A percentile compares a stretch with the other conserved stretches of the same genome.
phyloP scores from a whole-genome alignment of 805 yeast genomes.

The Suhomyces vadensis region DNA sequence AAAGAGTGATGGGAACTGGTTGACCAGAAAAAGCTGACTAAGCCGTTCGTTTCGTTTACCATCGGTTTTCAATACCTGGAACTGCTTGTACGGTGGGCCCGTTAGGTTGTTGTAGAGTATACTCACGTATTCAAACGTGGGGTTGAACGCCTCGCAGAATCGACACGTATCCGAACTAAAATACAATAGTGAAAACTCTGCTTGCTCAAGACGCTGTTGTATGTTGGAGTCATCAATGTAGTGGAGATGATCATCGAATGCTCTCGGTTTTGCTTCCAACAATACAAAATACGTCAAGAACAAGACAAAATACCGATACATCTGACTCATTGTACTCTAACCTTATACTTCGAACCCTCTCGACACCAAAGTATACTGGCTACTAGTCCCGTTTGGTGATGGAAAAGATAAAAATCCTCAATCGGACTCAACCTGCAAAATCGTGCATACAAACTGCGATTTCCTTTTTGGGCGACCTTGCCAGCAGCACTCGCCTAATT shows the following conservation, averaged over 20 bases:
- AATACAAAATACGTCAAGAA: slow-evolving; percentile 1
- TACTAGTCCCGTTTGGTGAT: background rate
- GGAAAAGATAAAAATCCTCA: background rate
- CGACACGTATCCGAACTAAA: slow-evolving; percentile 45
- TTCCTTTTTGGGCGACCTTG: background rate
- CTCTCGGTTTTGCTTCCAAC: background rate
- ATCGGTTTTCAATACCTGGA: slow-evolving; percentile 36
- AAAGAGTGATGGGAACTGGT: slow-evolving; percentile 51
- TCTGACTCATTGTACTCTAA: background rate
- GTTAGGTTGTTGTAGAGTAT: slow-evolving; percentile 42
- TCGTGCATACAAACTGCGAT: background rate
- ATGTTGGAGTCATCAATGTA: slow-evolving; percentile 12
- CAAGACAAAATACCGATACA: background rate
- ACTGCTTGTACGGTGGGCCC: slow-evolving; percentile 3
- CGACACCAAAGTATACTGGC: background rate
- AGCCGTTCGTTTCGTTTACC: slow-evolving; percentile 31
- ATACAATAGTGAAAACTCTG: slow-evolving; percentile 43
- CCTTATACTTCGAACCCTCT: no score
- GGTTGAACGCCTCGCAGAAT: slow-evolving; percentile 34
- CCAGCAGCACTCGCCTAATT: slow-evolving; percentile 8
- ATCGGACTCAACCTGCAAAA: background rate
- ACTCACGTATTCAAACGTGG: slow-evolving; percentile 40
- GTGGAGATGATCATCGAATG: slow-evolving; percentile 1
- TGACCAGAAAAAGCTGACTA: slow-evolving; percentile 39
- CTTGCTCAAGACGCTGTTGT: slow-evolving; percentile 17